These are phyloP conservation scores for Penicillium desertorum DNA, from an alignment of 495 filamentous ascomycete genomes.

Conservation along the genomic window DNA sequence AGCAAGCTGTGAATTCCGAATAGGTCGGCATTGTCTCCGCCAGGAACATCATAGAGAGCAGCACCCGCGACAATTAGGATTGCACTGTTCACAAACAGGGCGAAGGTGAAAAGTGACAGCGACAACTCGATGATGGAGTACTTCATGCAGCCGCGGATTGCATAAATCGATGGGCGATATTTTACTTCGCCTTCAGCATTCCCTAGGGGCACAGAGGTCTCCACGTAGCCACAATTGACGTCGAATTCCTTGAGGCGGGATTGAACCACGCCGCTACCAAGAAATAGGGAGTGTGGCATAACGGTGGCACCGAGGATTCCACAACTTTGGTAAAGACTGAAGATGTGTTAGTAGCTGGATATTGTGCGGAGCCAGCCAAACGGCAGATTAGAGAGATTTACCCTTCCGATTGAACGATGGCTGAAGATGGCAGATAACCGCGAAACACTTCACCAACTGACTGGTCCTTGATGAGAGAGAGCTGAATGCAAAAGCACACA, in stretches of 20 bases:
- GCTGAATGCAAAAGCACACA: constrained; percentile 87
- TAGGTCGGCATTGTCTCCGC: constrained; percentile 65
- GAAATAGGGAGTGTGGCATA: constrained; percentile 89
- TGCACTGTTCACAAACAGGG: constrained; percentile 89
- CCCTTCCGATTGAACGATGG: constrained; percentile 68
- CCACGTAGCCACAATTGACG: constrained; percentile 55
- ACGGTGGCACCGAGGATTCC: constrained; percentile 92
- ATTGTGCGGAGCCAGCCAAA: background rate
- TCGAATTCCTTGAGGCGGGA: constrained; percentile 80
- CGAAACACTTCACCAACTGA: constrained; percentile 73
- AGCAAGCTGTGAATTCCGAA: constrained; percentile 83
- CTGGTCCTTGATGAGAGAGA: constrained; percentile 71
- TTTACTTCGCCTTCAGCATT: constrained; percentile 51
- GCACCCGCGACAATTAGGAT: constrained; percentile 89
- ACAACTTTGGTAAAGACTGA: constrained; percentile 81
- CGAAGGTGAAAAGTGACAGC: constrained; percentile 83
- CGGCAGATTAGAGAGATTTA: constrained; percentile 27
- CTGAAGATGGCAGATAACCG: constrained; percentile 78
- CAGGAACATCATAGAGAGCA: constrained; percentile 60
- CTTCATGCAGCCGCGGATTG: constrained; percentile 74
- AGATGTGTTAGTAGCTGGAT: constrained; percentile 15
- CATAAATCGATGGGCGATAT: constrained; percentile 75
- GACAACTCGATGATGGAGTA: constrained; percentile 77
- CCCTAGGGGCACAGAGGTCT: constrained; percentile 38
- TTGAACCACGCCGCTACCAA: constrained; percentile 88